Conservation (phyloP, 2,329 filamentous ascomycete genomes). For the Aspergillus sp. region DNA sequence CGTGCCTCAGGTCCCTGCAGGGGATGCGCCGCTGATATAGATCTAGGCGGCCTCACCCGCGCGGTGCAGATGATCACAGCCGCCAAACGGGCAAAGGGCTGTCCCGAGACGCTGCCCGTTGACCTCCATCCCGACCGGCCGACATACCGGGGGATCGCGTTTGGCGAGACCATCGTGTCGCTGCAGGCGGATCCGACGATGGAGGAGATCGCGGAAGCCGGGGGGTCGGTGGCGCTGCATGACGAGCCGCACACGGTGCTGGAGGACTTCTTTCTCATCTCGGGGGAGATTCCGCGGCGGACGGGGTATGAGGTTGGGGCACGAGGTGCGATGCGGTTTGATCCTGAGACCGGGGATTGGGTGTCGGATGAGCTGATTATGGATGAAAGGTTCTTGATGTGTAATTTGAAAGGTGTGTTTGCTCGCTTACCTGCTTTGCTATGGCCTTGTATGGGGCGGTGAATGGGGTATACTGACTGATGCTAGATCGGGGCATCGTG, state of each 20-base stretch:
- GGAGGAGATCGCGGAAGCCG: conserved; percentile 45
- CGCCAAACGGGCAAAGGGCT: conserved; percentile 30
- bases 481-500: conserved; percentile 49
- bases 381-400: conserved; percentile 55
- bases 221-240: conserved; percentile 40
- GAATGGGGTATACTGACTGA: background rate
- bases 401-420: conserved; percentile 48
- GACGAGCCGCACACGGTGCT: conserved; percentile 45
- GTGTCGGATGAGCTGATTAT: conserved; percentile 48
- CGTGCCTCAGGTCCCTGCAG: background rate
- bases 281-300: conserved; percentile 51
- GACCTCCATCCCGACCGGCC: conserved; percentile 55
- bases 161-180: conserved; percentile 43
- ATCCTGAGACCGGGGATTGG: conserved; percentile 42
- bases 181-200: conserved; percentile 54
- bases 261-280: conserved; percentile 52
- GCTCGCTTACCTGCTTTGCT: background rate
- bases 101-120: conserved; percentile 33
- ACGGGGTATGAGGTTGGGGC: conserved; percentile 52
- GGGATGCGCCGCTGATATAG: background rate
- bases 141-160: conserved; percentile 48
- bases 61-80: conserved; percentile 50
- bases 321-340: conserved; percentile 45
- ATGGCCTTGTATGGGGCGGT: background rate
- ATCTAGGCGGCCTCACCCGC: conserved; percentile 47